Percentiles rank a stretch among this genome's conserved stretches.
These are phyloP conservation scores for Lecanicillium sp. DNA, from an alignment of 2,329 filamentous ascomycete species.

Conservation along the genomic window DNA sequence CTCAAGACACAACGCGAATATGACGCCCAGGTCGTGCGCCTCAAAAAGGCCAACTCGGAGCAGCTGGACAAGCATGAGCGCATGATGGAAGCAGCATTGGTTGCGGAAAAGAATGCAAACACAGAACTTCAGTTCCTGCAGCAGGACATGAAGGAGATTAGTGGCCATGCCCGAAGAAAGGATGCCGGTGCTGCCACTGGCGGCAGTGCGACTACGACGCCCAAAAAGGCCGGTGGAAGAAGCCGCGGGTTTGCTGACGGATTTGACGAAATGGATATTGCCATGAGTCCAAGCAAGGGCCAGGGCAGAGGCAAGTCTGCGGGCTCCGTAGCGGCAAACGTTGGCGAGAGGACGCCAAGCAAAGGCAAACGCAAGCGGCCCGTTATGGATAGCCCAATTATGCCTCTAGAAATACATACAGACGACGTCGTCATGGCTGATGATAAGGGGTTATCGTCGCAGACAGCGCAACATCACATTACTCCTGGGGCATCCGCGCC, in stretches of 20 bases:
- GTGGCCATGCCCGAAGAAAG: conserved; percentile 39
- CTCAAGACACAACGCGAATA: conserved; percentile 54
- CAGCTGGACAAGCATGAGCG: conserved; percentile 56
- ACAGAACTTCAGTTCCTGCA: conserved; percentile 68
- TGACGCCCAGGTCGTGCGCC: conserved; percentile 51
- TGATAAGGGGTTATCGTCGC: conserved; percentile 13
- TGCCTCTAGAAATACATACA: conserved; percentile 47
- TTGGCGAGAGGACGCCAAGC: conserved; percentile 52
- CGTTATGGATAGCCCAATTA: conserved; percentile 57
- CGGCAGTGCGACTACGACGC: conserved; percentile 41
- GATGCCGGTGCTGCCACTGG: conserved; percentile 21
- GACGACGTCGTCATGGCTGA: conserved; percentile 32
- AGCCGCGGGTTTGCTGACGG: conserved; percentile 61
- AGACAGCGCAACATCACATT: conserved; percentile 13
- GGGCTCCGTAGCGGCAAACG: conserved; percentile 34
- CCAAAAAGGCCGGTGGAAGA: conserved; percentile 45
- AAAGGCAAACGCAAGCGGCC: conserved; percentile 66
- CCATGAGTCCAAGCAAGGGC: conserved; percentile 44
- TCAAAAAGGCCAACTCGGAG: conserved; percentile 58
- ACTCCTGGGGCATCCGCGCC: conserved; percentile 17
- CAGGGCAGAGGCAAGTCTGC: conserved; percentile 31
- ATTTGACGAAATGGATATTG: conserved; percentile 62
- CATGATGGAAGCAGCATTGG: conserved; percentile 55
- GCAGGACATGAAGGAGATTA: conserved; percentile 60
- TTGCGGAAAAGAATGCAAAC: conserved; percentile 55